phyloP scores from a whole-genome alignment of 2,329 filamentous ascomycete genomes.

The Meredithiella fracta region DNA sequence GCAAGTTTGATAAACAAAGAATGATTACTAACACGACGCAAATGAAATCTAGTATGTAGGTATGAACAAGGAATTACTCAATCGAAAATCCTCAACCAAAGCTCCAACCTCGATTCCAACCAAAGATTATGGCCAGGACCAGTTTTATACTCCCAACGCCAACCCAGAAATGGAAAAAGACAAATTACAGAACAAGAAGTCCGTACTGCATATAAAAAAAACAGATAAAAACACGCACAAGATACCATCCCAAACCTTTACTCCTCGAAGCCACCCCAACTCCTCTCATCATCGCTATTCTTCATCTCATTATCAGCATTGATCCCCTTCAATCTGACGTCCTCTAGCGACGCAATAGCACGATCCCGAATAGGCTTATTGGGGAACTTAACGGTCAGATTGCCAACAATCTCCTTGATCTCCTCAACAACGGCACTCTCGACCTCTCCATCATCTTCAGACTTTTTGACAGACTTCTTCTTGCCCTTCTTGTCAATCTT shows the following conservation, averaged over 20 bases:
- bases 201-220: not conserved
- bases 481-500: constrained; percentile 21
- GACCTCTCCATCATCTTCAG: constrained; percentile 7
- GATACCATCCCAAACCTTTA: not conserved
- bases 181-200: constrained; percentile 2
- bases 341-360: constrained; percentile 52
- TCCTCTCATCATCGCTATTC: constrained; percentile 31
- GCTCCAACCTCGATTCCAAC: not conserved
- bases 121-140: not conserved
- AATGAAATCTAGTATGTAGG: constrained; percentile 1
- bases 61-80: not conserved
- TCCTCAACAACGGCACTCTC: constrained; percentile 38
- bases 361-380: constrained; percentile 57
- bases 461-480: constrained; percentile 18
- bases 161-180: constrained; percentile 7
- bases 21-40: not conserved
- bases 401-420: constrained; percentile 41
- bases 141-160: constrained; percentile 14
- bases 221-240: constrained; percentile 4
- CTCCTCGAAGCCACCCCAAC: constrained; percentile 50
- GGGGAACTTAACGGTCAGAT: constrained; percentile 35
- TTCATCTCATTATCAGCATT: constrained; percentile 20
- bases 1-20: not conserved
- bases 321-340: constrained; percentile 49
- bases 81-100: not conserved